Percentiles rank a stretch among this genome's conserved stretches.
Evolutionary conservation across 2,329 filamentous ascomycete genomes (phyloP).

Genomic region (Fusarium euwallaceae): DNA sequence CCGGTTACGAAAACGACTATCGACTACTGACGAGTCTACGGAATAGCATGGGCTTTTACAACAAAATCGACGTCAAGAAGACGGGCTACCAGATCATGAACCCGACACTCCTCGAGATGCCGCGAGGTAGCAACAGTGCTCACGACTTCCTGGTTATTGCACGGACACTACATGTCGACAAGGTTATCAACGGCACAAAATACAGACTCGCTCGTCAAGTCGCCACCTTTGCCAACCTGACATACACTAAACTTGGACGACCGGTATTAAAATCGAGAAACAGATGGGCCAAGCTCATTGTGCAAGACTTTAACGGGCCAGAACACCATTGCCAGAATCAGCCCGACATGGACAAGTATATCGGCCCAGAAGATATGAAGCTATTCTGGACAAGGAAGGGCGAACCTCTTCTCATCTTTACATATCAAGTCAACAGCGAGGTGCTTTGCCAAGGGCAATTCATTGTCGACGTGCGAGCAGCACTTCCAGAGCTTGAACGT

Average conservation of each 20-base stretch:
- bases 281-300: slow-evolving; percentile 29
- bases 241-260: slow-evolving; percentile 16
- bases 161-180: slow-evolving; percentile 18
- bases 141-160: slow-evolving; percentile 40
- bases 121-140: slow-evolving; percentile 9
- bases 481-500: slow-evolving; percentile 30
- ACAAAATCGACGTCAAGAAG: slow-evolving; percentile 24
- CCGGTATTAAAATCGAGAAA: slow-evolving; percentile 14
- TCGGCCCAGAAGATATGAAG: slow-evolving; percentile 42
- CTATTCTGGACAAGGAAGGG: slow-evolving; percentile 39
- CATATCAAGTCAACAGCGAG: slow-evolving; percentile 36
- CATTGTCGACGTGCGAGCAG: slow-evolving; percentile 35
- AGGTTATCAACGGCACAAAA: slow-evolving; percentile 16
- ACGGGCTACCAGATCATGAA: slow-evolving; percentile 35
- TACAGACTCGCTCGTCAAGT: slow-evolving; percentile 34
- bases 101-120: slow-evolving; percentile 35
- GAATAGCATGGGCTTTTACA: slow-evolving; percentile 39
- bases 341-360: slow-evolving; percentile 36
- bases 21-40: slow-evolving; percentile 30
- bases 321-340: slow-evolving; percentile 37
- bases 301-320: slow-evolving; percentile 30
- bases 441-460: slow-evolving; percentile 39
- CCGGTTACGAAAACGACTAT: slow-evolving; percentile 16
- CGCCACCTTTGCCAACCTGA: slow-evolving; percentile 33
- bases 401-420: slow-evolving; percentile 40